Evolutionary conservation across 78 protist genomes (phyloP), one percentile per base, ranked within the genome.

Genomic region (Dictyostelium intermedium): DNA sequence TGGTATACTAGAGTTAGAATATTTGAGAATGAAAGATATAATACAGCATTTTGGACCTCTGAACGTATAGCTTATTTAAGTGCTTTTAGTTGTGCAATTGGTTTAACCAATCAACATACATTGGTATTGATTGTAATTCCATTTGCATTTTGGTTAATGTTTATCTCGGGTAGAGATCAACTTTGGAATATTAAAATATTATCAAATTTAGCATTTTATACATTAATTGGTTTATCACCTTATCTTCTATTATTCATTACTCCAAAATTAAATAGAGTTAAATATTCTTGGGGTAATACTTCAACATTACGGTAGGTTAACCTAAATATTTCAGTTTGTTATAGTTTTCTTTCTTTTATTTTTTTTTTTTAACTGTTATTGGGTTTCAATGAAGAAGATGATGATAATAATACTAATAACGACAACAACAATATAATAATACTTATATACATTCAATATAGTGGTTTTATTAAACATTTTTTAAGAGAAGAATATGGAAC

Each of bases 21-120:
- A 63, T 89, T 41, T 32, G 94, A 89, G 43, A 69, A 89, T 69
- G 87, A 89, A 32, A 73, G 80, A 63, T 69, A 50, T 60, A 78
- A 80, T 35, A 11, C 81, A 11, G 34, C 85, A 69, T 89, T 89
- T 70, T 89, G 94, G 94, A 89, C 83, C 5, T 43, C 78, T 11
- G 78, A 84, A 9, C 20, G 82, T 27, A 74, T 79, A 76, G 97
- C 92, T 4, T 63, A 69, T 74, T 66, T 87, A 27, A 78, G 95
- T 37, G 95, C 98, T 18, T 95, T 97, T 45, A 35, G 23, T 4
- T 66, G 91, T 20, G 98, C 96, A 8, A 53, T 96, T 6, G 91
- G 97, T 23, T 35, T 95, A 50, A 87, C 95, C 47, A 97, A 96
- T 81, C 98, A 97, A 89, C 98, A 97, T 92, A 97, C 98, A 5